phyloP scores from a whole-genome alignment of 441 rosid species.

The Adansonia gregorii region DNA sequence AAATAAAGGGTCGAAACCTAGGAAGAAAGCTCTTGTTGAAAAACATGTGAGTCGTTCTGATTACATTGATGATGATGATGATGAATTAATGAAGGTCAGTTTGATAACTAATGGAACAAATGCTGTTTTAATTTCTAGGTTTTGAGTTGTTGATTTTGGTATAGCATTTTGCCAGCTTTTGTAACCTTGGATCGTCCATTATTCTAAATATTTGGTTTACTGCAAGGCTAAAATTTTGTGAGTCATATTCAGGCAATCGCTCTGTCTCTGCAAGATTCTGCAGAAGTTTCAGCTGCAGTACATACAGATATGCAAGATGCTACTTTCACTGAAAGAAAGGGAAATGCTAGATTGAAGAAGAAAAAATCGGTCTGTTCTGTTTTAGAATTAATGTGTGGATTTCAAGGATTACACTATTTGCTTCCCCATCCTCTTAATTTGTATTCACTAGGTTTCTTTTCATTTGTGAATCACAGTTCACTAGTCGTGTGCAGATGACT shows the following conservation, averaged over 20 bases:
- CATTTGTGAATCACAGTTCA: slow-evolving; percentile 42
- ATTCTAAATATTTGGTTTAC: not conserved
- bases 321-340: slow-evolving; percentile 36
- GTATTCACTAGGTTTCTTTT: slow-evolving; percentile 22
- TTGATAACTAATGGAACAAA: slow-evolving; percentile 6
- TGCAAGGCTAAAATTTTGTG: not conserved
- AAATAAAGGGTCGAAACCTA: slow-evolving; percentile 43
- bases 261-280: slow-evolving; percentile 66
- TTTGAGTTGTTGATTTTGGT: not conserved
- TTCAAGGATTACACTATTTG: slow-evolving; percentile 7
- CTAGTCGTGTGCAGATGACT: slow-evolving; percentile 73
- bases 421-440: slow-evolving; percentile 3
- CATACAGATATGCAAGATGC: slow-evolving; percentile 11
- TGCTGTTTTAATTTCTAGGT: slow-evolving; percentile 2
- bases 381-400: not conserved
- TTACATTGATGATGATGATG: slow-evolving; percentile 48
- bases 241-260: slow-evolving; percentile 63
- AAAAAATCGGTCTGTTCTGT: slow-evolving; percentile 55
- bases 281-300: slow-evolving; percentile 32
- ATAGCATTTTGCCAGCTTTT: not conserved
- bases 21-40: slow-evolving; percentile 40
- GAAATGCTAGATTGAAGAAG: slow-evolving; percentile 41
- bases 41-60: slow-evolving; percentile 37
- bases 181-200: not conserved
- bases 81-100: slow-evolving; percentile 58